Evolutionary conservation across 768 basidiomycete genomes (phyloP), one percentile per base, ranked within the genome.

Genomic region (Scleroderma citrinum): DNA sequence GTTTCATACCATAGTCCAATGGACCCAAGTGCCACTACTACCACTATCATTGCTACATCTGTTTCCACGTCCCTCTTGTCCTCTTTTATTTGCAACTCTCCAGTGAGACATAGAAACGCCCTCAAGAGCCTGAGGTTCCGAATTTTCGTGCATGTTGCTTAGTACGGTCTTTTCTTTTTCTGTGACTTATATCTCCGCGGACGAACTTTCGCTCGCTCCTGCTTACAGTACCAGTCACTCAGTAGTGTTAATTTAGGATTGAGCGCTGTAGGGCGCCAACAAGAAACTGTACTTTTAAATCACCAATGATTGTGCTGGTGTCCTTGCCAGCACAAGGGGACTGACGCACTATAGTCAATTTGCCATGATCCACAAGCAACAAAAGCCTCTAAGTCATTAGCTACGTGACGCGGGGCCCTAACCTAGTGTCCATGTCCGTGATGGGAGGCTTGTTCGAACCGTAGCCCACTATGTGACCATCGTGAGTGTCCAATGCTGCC

Each of bases 391-490:
- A n/a, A n/a, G n/a, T n/a, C n/a, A n/a, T n/a, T n/a, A n/a, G n/a
- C n/a, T n/a, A n/a, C n/a, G n/a, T n/a, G n/a, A n/a, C n/a, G n/a
- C n/a, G n/a, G n/a, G 36, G 7, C 7, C 6, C 7, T 16, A 10
- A 6, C 3, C 58, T 42, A 67, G 67, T 75, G 61, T 45, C 54
- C 66, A 72, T 87, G 83, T 56, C 59, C 70, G 48, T 89, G 83
- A 62, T 91, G 85, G 36, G 78, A 85, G 19, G 78, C 83, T 67
- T 92, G 90, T 67, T 95, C 87, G 62, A 91, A 96, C 45, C 85
- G 87, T 46, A 95, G 77, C 39, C 94, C 93, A 59, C 94, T 95
- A 58, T 46, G 31, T 55, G 29, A 16, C 37, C 12, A 30, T 32
- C 13, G n/a, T n/a, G n/a, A 39, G 54, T 32, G 65, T 41, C 3